Evolutionary conservation across 2,329 filamentous ascomycete genomes (phyloP), one percentile per base, ranked within the genome.

Genomic region (Catunica adiposa): DNA sequence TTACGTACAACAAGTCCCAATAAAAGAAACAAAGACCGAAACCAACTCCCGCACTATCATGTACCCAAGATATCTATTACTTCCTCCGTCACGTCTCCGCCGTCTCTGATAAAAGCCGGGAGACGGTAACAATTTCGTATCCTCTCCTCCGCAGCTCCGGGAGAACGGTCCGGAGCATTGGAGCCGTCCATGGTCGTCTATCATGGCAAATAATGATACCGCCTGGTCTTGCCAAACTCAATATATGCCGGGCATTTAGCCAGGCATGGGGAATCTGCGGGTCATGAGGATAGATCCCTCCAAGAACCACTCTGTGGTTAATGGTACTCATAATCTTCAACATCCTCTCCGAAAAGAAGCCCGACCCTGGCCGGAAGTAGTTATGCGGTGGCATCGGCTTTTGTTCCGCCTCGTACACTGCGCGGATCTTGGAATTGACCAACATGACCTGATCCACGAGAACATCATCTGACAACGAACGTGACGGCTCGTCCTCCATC

Each of bases 171-270:
- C 73, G 71, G 67, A 94, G 65, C 86, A 94, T 92, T 0, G 85
- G 83, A 51, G 76, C 73, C 25, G 87, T 94, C 86, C 89, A 94
- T n/a, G 74, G 71, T 63, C 89, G 74, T 61, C 88, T 68, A 70
- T 95, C 89, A 70, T 95, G 89, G 64, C 87, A 89, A 53, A 95
- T 83, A 59, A 95, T 82, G 57, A 95, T 83, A 26, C 78, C 82
- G 0, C 89, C 89, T 0, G 84, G 82, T 50, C 78, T 72, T 37
- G 84, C 72, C 83, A 89, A 88, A 68, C 85, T 88, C 62, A 94
- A 67, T 3, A 94, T 78, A 70, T 94, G 88, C 61, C 72, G 73
- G 6, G 86, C 83, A 68, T 95, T 95, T 54, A 89, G 61, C 60
- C 72, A 70, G 61, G 79, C 75, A 63, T 77, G 82, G 8, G 73